Base-by-base conservation (phyloP, 2,329 filamentous ascomycete species). In the Aspergillus ibericus region DNA sequence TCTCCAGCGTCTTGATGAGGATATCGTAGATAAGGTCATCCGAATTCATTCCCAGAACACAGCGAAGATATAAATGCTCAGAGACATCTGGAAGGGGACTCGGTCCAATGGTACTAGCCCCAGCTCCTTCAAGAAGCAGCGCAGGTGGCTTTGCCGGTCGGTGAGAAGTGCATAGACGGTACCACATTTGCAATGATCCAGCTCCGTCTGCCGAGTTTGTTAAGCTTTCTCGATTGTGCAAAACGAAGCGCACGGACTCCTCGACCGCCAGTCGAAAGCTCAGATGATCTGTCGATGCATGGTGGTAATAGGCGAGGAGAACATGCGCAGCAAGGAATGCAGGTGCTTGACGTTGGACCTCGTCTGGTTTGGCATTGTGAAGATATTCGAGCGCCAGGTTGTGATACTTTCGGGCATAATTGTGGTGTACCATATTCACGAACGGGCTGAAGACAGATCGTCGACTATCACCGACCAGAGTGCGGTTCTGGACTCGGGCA, bases 11-110 rank as follows among this genome's bases (percentile, higher is more conserved):
- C 38, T 63, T 66, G 53, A 67, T 60, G 9, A 68, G 48, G 8
- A 68, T 66, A 36, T 68, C 66, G 27, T 68, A 63, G 6, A 68
- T 63, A 4, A 68, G 52, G 20, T 68, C 65, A 53, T 67, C 63
- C 25, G 36, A 9, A 25, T 44, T 57, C 60, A 68, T 64, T 1
- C 58, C 59, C 10, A 63, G 0, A 2, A 67, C 60, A 46, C 65
- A 65, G 18, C 13, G 29, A 9, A 66, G 51, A 53, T 63, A 62
- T 2, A 66, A 47, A 15, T 60, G 56, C 15, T 66, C 65, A 9
- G 46, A 59, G 0, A 53, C 35, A 40, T 58, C 56, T 2, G 63
- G 59, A 12, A 59, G 38, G 4, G 49, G 47, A 12, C 55, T 63
- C 2, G 56, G 60, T 8, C 54, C 48, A 18, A 59, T 59, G 0